These are phyloP conservation scores for Nasturtium officinale DNA, from an alignment of 345 rosid species.

Conservation along the genomic window DNA sequence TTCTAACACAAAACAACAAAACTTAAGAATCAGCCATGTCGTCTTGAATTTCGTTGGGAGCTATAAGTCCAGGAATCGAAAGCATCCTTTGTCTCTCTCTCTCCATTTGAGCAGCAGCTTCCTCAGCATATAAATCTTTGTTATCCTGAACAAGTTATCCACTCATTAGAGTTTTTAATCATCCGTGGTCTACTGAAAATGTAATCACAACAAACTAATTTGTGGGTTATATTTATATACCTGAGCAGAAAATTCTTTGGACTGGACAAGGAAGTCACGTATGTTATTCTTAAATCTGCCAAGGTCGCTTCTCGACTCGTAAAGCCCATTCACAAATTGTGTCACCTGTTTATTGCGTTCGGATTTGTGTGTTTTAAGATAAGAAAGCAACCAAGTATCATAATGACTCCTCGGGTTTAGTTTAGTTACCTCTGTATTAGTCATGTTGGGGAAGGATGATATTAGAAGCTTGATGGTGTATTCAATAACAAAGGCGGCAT, in stretches of 20 bases:
- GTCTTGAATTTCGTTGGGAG: slow-evolving; percentile 75
- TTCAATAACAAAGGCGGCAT: slow-evolving; percentile 74
- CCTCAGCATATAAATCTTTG: slow-evolving; percentile 77
- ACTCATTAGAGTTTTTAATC: neutral
- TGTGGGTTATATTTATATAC: slow-evolving; percentile 39
- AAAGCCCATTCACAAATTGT: slow-evolving; percentile 79
- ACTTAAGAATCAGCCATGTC: slow-evolving; percentile 60
- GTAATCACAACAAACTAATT: neutral
- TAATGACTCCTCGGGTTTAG: neutral
- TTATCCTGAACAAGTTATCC: slow-evolving; percentile 54
- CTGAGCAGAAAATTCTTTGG: slow-evolving; percentile 85
- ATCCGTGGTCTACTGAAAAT: neutral
- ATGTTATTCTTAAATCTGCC: slow-evolving; percentile 75
- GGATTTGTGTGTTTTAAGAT: neutral
- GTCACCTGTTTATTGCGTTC: slow-evolving; percentile 61
- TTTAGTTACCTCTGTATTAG: slow-evolving; percentile 66
- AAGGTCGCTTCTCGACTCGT: slow-evolving; percentile 68
- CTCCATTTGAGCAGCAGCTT: slow-evolving; percentile 72
- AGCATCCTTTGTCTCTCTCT: slow-evolving; percentile 69
- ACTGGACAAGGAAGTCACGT: slow-evolving; percentile 88
- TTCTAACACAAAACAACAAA: neutral
- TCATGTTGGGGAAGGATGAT: slow-evolving; percentile 96
- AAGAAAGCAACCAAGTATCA: neutral
- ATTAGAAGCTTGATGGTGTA: slow-evolving; percentile 87
- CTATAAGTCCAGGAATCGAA: slow-evolving; percentile 73